A percentile compares a stretch with the other conserved stretches of the same genome.
Conservation (phyloP, 163 green algal species). For the Scenedesmus sp. region DNA sequence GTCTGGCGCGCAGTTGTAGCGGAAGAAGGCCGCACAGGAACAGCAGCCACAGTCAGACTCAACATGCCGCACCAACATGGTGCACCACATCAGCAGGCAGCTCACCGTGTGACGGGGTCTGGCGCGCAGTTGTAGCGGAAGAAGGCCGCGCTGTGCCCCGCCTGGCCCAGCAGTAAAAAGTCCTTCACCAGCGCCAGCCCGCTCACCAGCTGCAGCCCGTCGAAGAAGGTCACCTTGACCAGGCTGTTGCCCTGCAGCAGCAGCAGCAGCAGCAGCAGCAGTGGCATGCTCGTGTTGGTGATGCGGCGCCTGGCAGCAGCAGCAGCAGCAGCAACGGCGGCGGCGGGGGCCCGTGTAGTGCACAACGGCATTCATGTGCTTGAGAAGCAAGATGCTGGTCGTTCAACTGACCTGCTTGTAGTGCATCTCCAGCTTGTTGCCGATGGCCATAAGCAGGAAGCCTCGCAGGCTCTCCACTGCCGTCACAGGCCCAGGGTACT, state of each 20-base stretch:
- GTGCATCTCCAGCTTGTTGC: constrained; percentile 85
- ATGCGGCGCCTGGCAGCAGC: background rate
- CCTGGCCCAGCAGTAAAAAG: constrained; percentile 87
- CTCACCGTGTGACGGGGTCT: background rate
- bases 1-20: background rate
- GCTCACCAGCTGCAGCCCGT: constrained; percentile 78
- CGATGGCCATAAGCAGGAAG: constrained; percentile 82
- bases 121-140: constrained; percentile 71
- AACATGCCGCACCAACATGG: no score
- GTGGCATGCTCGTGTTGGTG: background rate
- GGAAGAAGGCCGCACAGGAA: no score
- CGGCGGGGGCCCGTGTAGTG: background rate
- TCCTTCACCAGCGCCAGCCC: constrained; percentile 87
- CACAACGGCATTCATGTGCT: background rate
- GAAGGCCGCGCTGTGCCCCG: constrained; percentile 83
- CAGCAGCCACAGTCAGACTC: no score
- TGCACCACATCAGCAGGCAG: no score
- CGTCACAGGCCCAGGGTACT: constrained; percentile 64
- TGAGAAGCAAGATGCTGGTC: background rate
- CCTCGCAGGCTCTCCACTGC: constrained; percentile 49
- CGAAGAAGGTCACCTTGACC: constrained; percentile 80
- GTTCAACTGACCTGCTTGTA: constrained; percentile 48
- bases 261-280: background rate
- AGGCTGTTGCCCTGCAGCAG: constrained; percentile 40
- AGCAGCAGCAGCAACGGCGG: background rate